Evolutionary conservation across 2,329 filamentous ascomycete species (phyloP).

Genomic region (Colletotrichum sp.): DNA sequence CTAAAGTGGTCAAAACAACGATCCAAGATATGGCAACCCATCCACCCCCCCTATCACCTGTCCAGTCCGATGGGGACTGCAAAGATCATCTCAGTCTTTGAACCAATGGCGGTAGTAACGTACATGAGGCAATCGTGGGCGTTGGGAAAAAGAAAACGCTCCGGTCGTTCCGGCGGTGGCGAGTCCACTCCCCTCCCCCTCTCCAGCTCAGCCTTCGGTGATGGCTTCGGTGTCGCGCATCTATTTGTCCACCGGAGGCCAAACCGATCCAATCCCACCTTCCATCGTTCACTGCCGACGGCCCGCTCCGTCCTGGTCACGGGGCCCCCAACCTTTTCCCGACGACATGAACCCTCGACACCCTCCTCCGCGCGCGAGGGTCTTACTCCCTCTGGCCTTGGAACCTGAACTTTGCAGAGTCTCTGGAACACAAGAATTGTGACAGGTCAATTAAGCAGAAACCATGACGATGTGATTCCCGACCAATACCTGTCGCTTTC

Average conservation of each 20-base stretch:
- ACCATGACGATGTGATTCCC: not conserved
- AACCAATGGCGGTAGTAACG: not conserved
- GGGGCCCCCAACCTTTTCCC: not conserved
- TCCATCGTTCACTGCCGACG: not conserved
- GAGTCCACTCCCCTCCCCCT: not conserved
- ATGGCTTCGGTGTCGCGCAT: not conserved
- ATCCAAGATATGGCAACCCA: not conserved
- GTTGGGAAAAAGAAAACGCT: not conserved
- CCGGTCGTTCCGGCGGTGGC: not conserved
- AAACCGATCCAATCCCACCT: not conserved
- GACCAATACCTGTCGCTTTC: not conserved
- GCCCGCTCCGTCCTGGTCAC: not conserved
- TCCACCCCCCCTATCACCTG: not conserved
- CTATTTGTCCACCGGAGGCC: not conserved
- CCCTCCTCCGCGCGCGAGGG: not conserved
- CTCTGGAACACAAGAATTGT: not conserved
- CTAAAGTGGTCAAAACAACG: not conserved
- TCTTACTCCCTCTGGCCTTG: not conserved
- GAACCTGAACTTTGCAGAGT: not conserved
- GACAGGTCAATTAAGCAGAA: not conserved
- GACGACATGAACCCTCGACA: not conserved
- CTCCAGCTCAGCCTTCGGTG: not conserved
- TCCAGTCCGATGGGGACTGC: not conserved
- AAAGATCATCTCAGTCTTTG: not conserved
- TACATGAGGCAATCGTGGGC: not conserved